Evolutionary conservation across 371 early-diverging fungal species (phyloP).

Genomic region (Umbelopsis sp.): DNA sequence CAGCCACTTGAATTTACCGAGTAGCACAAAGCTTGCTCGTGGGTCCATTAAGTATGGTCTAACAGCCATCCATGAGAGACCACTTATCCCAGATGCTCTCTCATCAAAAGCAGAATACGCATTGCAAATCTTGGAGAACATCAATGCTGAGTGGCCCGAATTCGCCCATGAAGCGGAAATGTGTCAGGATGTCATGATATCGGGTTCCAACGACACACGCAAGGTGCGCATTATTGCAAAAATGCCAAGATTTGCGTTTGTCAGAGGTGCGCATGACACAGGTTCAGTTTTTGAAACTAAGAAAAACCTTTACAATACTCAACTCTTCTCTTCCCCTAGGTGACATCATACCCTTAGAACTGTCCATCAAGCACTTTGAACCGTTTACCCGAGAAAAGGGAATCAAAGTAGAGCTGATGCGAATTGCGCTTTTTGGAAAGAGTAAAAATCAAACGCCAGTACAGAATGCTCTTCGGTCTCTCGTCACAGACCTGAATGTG

Average conservation of each 20-base stretch:
- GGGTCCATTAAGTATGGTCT: constrained; percentile 38
- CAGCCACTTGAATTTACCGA: constrained; percentile 38
- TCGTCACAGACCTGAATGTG: not conserved
- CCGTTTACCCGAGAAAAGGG: constrained; percentile 29
- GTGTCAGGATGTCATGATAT: constrained; percentile 25
- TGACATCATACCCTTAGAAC: constrained; percentile 40
- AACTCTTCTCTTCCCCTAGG: constrained; percentile 25
- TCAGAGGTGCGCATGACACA: constrained; percentile 38
- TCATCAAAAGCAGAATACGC: constrained; percentile 41
- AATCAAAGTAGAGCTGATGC: constrained; percentile 31
- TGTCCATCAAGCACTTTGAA: constrained; percentile 37
- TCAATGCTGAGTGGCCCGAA: constrained; percentile 37
- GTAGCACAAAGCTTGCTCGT: constrained; percentile 44
- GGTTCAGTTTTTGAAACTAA: not conserved
- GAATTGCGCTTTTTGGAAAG: constrained; percentile 22
- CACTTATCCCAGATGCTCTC: constrained; percentile 46
- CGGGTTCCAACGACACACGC: not conserved
- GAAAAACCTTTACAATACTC: not conserved
- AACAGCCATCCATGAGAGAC: constrained; percentile 44
- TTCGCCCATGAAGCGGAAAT: constrained; percentile 34
- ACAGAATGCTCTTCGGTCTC: constrained; percentile 14
- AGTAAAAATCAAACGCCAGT: constrained; percentile 7
- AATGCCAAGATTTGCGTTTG: constrained; percentile 45
- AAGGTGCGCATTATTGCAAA: constrained; percentile 25
- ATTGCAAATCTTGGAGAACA: constrained; percentile 43